A percentile compares a stretch with the other conserved stretches of the same genome.
These are phyloP conservation scores for Teratosphaeria zuluensis DNA, from an alignment of 2,329 filamentous ascomycete genomes.

Conservation along the genomic window DNA sequence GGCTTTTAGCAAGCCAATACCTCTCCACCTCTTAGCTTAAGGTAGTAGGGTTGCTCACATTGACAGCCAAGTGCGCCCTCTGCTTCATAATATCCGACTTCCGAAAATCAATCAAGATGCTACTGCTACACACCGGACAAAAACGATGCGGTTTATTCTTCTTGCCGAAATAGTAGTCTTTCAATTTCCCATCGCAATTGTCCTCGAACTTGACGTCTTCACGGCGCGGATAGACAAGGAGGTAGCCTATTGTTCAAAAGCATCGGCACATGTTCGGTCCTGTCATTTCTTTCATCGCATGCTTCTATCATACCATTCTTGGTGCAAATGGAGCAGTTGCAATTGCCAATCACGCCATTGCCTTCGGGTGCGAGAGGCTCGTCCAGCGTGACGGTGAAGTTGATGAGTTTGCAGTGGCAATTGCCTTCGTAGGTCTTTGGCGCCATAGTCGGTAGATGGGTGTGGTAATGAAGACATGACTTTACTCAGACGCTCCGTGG, in stretches of 20 bases:
- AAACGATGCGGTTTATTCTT: slow-evolving; percentile 16
- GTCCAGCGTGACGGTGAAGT: slow-evolving; percentile 8
- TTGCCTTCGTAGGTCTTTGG: slow-evolving; percentile 11
- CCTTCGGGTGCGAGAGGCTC: slow-evolving; percentile 12
- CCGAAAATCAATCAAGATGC: slow-evolving; percentile 16
- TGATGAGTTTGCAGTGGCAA: slow-evolving; percentile 17
- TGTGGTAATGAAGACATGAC: too few relatives aligned
- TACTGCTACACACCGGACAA: slow-evolving; percentile 16
- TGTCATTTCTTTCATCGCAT: neutral
- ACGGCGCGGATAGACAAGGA: neutral
- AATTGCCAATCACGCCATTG: neutral
- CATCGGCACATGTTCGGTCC: neutral
- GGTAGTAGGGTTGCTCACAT: slow-evolving; percentile 5
- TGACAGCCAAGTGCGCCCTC: slow-evolving; percentile 8
- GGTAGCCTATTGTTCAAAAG: neutral
- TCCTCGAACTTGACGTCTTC: neutral
- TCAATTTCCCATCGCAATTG: slow-evolving; percentile 8
- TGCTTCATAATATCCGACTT: slow-evolving; percentile 2
- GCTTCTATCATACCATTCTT: neutral
- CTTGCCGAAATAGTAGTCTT: slow-evolving; percentile 6
- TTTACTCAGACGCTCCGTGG: too few relatives aligned
- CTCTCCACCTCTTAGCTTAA: too few relatives aligned
- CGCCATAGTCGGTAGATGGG: too few relatives aligned
- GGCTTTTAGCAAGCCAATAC: too few relatives aligned
- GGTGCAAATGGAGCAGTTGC: neutral